Base-by-base conservation (phyloP, 108 stramenopile genomes). In the Pseudonitzschia delicatissima region DNA sequence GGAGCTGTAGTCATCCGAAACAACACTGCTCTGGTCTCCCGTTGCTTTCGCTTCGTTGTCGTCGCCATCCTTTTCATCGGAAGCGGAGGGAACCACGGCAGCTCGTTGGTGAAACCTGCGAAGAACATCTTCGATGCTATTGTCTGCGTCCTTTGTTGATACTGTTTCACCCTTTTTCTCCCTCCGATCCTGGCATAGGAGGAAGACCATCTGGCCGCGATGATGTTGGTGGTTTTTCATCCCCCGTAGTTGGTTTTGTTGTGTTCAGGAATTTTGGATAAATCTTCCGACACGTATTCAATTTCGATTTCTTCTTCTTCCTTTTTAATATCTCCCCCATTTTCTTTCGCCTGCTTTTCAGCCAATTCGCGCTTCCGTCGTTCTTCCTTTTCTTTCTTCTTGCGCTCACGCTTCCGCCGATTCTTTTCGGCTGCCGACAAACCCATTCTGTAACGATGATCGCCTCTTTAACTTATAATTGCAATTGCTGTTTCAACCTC, bases 351-450 rank as follows among this genome's bases (percentile, higher is more conserved):
- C 21, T 60, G 29, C 20, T 64, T 34, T 4, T 50, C 68, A 5
- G 44, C 60, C 39, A 68, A 59, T 60, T 72, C 57, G 32, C 73
- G 66, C 40, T 76, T 60, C 42, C 68, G 68, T 18, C 69, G 68
- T 28, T 79, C 78, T 45, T 68, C 68, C 32, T 69, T 68, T 60
- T 72, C 68, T 17, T 45, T 73, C 76, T 95, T 95, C 71, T 92
- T 92, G 73, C 91, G 87, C 48, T 90, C 87, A 37, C 92, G 87
- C 73, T 93, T 91, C 36, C 87, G 87, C 34, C 76, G 78, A 68
- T 93, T 93, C 45, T 74, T 75, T 65, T 93, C 89, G 15, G 92
- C 89, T 21, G 86, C 79, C 15, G 86, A 84, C 11, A 89, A 76
- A 25, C 73, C 85, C 86, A 84, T 86, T 23, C 37, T n/a, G n/a